Evolutionary conservation across 1,139 yeast genomes (phyloP), one percentile per base, ranked within the genome.

Genomic region (Pichia sp.): DNA sequence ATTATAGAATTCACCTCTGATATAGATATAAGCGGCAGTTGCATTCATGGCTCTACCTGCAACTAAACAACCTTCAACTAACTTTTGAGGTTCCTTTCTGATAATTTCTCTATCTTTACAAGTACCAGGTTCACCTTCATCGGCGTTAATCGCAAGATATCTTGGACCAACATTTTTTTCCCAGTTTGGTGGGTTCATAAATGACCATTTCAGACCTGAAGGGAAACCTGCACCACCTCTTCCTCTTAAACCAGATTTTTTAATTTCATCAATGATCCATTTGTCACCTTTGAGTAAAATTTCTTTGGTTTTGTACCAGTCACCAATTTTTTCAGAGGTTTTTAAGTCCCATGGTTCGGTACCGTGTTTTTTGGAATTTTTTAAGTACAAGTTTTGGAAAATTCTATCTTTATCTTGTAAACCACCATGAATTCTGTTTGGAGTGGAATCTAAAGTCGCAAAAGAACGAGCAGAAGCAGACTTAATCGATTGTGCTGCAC

Each of bases 191-290:
- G 95, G 95, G 67, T 85, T 85, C 95, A 85, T 85, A 61, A 85
- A 85, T 26, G 94, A 83, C 94, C 94, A 85, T 66, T 85, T 85
- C 59, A 85, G 74, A 41, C 95, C 95, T 29, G 88, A 79, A 43
- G 95, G 95, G 72, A 85, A 85, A 28, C 95, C 95, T 39, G 95
- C 95, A 58, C 95, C 95, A 50, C 95, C 95, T 68, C 95, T 80
- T 47, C 95, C 95, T 65, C 95, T 79, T 54, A 85, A 72, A 26
- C 95, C 95, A 8, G 90, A 81, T 60, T 79, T 77, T 65, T 85
- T 85, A 72, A 84, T 79, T 66, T 85, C 94, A 59, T 81, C 85
- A 59, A 85, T 85, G 62, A 85, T 84, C 95, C 95, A 85, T 51
- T 77, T 77, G 64, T 85, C 90, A 44, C 95, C 95, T 65, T 85